These are phyloP conservation scores for Diaporthe vaccinii DNA, from an alignment of 2,329 filamentous ascomycete species.

Conservation along the genomic window DNA sequence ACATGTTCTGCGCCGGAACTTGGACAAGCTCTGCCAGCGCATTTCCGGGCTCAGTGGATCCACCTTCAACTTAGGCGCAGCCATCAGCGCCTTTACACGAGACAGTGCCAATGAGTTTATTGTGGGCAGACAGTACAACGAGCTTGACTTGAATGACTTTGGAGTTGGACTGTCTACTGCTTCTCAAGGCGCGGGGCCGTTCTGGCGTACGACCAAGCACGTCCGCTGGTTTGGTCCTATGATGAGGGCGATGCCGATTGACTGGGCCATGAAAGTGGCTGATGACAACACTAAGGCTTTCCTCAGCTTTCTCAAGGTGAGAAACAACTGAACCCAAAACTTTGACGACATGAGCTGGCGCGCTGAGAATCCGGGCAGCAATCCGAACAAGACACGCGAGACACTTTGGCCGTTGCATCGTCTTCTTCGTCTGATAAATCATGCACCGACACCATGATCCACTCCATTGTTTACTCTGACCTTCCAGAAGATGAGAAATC, in stretches of 20 bases:
- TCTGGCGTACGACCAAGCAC: conserved; percentile 44
- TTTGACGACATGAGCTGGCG: neutral
- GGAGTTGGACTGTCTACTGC: conserved; percentile 32
- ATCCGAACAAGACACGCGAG: conserved; percentile 30
- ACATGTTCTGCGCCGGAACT: conserved; percentile 21
- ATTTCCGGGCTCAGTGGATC: neutral
- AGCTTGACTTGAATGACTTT: conserved; percentile 40
- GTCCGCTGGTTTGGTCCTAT: conserved; percentile 42
- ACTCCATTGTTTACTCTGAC: neutral
- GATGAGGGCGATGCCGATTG: conserved; percentile 38
- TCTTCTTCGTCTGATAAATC: neutral
- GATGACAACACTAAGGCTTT: conserved; percentile 32
- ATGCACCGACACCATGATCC: neutral
- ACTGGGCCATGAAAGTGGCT: conserved; percentile 35
- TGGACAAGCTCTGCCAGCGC: conserved; percentile 37
- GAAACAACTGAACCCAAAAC: no score
- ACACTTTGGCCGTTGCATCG: neutral
- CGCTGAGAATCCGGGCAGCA: neutral
- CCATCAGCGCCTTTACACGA: conserved; percentile 40
- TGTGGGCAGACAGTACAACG: conserved; percentile 37
- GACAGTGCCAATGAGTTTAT: conserved; percentile 43
- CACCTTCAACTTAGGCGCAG: conserved; percentile 40
- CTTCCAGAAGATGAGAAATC: conserved; percentile 53
- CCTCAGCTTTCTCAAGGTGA: conserved; percentile 14
- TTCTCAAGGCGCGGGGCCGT: conserved; percentile 33